Base-by-base conservation (phyloP, 139 green algal species). In the Tetradesmus obliquus region DNA sequence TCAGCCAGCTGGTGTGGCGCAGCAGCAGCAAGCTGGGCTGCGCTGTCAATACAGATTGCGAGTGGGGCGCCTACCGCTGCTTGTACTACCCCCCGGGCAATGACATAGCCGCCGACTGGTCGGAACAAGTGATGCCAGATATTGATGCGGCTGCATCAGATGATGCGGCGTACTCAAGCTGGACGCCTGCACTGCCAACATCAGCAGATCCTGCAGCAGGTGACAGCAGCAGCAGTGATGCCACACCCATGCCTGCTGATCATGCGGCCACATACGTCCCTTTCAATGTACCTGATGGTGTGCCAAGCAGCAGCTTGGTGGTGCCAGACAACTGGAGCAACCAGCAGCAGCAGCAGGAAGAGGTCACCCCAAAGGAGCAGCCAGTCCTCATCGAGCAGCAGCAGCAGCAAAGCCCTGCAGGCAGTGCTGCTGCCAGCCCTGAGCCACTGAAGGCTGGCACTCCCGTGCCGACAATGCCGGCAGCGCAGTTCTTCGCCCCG, bases 1-100 rank as follows among this genome's bases (percentile, higher is more conserved):
- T 91, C 82, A 93, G 79, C 12, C 86, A 92, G 81, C 32, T 94
- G 71, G 90, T 93, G 45, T 94, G 92, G 92, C 55, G 55, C 1
- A 55, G 76, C 58, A 92, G 87, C n/a, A 76, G 53, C 22, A 22
- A 72, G 5, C 45, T 94, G 1, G 92, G 92, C 3, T 94, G 92
- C 53, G 92, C 89, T 12, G 58, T 71, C 55, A 88, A 83, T 12
- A 32, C 24, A 13, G 58, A 66, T 2, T 92, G 90, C 90, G 82
- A 66, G 3, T 86, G 82, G 76, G 24, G 19, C 17, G 81, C 24
- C 45, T 84, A 82, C 19, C 69, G 88, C 1, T 94, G 92, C 76
- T 85, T 86, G 74, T 94, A 92, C 79, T 66, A 2, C 3, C 88
- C 88, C 1, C 88, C 1, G 12, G 89, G 89, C 66, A 92, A 92